Conservation (phyloP, 805 yeast species). For the Cyberlindnera sargentensis region DNA sequence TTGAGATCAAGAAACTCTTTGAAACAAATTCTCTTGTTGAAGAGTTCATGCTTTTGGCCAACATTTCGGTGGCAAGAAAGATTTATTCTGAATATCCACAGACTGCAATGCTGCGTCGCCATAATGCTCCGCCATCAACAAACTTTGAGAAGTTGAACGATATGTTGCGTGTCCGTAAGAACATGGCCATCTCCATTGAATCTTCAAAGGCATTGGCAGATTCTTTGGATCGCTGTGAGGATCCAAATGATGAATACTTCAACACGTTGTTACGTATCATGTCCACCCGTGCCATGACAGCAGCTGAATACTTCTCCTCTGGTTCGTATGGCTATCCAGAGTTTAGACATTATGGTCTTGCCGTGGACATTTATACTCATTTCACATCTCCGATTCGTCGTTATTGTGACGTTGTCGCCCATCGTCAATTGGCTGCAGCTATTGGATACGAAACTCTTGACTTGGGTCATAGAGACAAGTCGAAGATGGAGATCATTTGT, state of each 20-base stretch:
- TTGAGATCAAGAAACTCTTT: conserved; percentile 78
- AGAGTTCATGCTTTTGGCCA: conserved; percentile 97
- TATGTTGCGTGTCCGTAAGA: conserved; percentile 76
- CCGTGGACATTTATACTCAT: conserved; percentile 96
- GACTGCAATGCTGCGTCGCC: conserved; percentile 97
- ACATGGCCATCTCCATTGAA: conserved; percentile 68
- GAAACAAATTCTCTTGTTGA: conserved; percentile 96
- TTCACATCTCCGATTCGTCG: conserved; percentile 98
- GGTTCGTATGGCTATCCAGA: conserved; percentile 89
- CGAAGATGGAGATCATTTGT: conserved; percentile 82
- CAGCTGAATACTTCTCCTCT: conserved; percentile 94
- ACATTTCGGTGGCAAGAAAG: conserved; percentile 89
- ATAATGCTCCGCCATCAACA: conserved; percentile 93
- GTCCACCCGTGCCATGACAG: conserved; percentile 99
- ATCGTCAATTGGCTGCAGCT: conserved; percentile 97
- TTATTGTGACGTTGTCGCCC: conserved; percentile 96
- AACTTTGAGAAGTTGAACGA: conserved; percentile 87
- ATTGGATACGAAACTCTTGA: conserved; percentile 87
- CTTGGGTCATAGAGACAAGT: conserved; percentile 77
- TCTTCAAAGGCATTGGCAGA: conserved; percentile 90
- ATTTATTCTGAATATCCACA: conserved; percentile 93
- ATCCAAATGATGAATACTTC: conserved; percentile 79
- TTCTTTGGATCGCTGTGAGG: conserved; percentile 82
- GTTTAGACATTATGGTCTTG: conserved; percentile 93
- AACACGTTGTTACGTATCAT: conserved; percentile 89